Base-by-base conservation (phyloP, 202 grass and related monocot species). In the Sporobolus alterniflorus region DNA sequence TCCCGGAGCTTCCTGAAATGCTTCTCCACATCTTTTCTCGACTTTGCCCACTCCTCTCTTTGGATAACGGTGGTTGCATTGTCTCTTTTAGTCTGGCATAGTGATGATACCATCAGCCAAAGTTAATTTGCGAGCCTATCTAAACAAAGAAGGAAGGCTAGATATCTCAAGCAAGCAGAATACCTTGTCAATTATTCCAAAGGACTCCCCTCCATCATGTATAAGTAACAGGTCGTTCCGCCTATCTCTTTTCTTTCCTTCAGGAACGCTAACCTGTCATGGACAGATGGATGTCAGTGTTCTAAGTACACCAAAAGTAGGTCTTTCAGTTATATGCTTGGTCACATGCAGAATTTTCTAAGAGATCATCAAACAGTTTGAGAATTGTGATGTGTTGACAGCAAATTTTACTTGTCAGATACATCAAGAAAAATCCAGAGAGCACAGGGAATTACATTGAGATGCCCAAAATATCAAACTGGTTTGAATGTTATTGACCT, bases 141-240 rank as follows among this genome's bases (percentile, higher is more conserved):
- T 21, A 1, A 44, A 30, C 9, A 3, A 83, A 62, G 67, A 14
- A 57, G 9, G 9, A 41, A 25, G 18, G 8, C 30, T 51, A 18
- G 2, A 25, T 25, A 85, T 76, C 12, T 56, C 42, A 75, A 81
- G 18, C 30, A 77, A 71, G 63, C 67, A 34, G n/a, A 59, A 10
- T 88, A 98, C 95, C 88, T 93, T 85, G 55, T 90, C 81, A 24
- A 76, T 90, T 64, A 95, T 91, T 78, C 89, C 93, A 62, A 98
- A 98, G 26, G 92, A 93, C 7, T 86, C 92, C 21, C 95, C 92
- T 70, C 84, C 84, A 56, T 91, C 92, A 24, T 84, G 92, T 61
- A 98, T 85, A 57, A 93, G 84, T 80, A 98, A 84, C 56, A 98
- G 68, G 71, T 98, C 92, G 6, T 89, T 93, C 55, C 76, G 75